A percentile compares a stretch with the other conserved stretches of the same genome.
These are phyloP conservation scores for Leucogyrophana mollusca DNA, from an alignment of 768 basidiomycete species.

Conservation along the genomic window DNA sequence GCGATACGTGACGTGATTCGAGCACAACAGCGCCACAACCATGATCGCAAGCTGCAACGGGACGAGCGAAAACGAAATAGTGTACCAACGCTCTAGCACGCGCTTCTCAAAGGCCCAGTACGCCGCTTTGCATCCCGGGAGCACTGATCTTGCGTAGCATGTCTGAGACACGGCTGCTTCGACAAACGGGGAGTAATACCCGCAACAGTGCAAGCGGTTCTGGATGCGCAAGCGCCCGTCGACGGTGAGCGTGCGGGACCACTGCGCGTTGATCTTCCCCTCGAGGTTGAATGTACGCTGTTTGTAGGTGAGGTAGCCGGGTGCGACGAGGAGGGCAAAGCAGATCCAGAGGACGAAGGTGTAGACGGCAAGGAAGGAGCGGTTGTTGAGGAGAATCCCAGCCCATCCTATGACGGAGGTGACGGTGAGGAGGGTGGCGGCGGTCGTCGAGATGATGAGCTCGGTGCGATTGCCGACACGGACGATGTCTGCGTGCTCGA, in stretches of 20 bases:
- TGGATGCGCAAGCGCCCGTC: constrained; percentile 69
- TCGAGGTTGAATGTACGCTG: constrained; percentile 74
- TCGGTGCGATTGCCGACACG: constrained; percentile 68
- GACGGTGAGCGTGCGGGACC: constrained; percentile 62
- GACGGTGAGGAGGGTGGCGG: constrained; percentile 55
- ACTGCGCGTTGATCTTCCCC: constrained; percentile 77
- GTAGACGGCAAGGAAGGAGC: constrained; percentile 76
- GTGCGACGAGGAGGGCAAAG: constrained; percentile 67
- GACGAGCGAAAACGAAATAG: constrained; percentile 61
- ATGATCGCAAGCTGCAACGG: constrained; percentile 68
- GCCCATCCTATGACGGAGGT: constrained; percentile 76
- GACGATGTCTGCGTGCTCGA: constrained; percentile 66
- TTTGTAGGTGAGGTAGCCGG: constrained; percentile 81
- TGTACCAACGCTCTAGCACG: constrained; percentile 66
- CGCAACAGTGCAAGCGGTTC: constrained; percentile 75
- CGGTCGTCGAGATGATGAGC: constrained; percentile 71
- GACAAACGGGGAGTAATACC: constrained; percentile 77
- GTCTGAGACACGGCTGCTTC: constrained; percentile 74
- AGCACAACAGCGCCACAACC: constrained; percentile 63
- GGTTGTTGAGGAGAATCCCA: constrained; percentile 82
- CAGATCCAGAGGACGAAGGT: constrained; percentile 70
- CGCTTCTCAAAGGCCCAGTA: constrained; percentile 58
- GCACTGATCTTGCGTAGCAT: constrained; percentile 69
- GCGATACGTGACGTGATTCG: constrained; percentile 83
- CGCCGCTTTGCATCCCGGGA: constrained; percentile 71